A percentile compares a stretch with the other conserved stretches of the same genome.
phyloP scores from a whole-genome alignment of 768 basidiomycete species.

The Hypholoma sublateritium region DNA sequence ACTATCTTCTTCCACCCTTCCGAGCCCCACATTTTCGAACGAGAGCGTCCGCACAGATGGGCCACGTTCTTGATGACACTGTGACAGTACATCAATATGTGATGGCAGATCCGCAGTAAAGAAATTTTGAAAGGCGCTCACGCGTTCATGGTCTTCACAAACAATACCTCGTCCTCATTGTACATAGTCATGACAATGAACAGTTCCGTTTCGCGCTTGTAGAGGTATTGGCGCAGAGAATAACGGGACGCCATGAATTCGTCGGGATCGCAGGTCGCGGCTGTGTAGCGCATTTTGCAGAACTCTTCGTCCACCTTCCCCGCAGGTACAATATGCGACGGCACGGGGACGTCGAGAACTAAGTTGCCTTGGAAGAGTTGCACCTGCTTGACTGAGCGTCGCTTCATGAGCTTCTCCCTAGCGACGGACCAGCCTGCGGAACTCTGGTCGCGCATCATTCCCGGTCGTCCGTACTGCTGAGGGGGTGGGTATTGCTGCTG shows the following conservation, averaged over 20 bases:
- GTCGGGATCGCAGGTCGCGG: constrained; percentile 88
- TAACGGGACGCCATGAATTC: constrained; percentile 80
- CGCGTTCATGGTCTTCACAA: constrained; percentile 84
- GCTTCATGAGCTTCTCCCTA: constrained; percentile 80
- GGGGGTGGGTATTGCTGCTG: constrained; percentile 62
- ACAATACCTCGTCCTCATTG: constrained; percentile 85
- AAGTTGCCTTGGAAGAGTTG: constrained; percentile 81
- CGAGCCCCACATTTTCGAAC: constrained; percentile 82
- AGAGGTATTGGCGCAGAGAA: constrained; percentile 76
- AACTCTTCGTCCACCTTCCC: constrained; percentile 69
- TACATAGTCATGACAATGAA: constrained; percentile 98
- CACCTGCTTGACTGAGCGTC: constrained; percentile 76
- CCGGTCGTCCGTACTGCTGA: constrained; percentile 39
- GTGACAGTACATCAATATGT: constrained; percentile 3
- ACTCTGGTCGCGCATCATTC: constrained; percentile 45
- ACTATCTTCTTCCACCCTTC: constrained; percentile 92
- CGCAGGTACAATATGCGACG: constrained; percentile 74
- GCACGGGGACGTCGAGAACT: constrained; percentile 81
- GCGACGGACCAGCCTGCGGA: constrained; percentile 63
- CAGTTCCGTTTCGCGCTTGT: constrained; percentile 81
- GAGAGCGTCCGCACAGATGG: constrained; percentile 67
- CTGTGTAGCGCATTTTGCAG: constrained; percentile 85
- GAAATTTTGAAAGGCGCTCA: constrained; percentile 34
- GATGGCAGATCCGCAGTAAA: not conserved
- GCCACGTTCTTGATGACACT: constrained; percentile 88